phyloP scores from a whole-genome alignment of 257 asterid genomes.

The Leonotis leonurus region DNA sequence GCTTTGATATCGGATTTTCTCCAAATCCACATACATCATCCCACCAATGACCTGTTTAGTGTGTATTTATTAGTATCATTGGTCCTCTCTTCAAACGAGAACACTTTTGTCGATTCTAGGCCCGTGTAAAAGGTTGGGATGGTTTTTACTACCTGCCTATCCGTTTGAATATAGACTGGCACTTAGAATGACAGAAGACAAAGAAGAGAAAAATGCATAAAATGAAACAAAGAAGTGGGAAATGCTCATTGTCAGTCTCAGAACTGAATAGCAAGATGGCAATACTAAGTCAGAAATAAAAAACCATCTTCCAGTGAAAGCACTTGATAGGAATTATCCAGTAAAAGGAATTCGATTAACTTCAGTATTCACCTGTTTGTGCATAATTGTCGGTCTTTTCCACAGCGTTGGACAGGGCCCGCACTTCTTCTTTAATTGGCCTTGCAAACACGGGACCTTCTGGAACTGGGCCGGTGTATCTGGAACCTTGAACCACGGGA shows the following conservation, averaged over 20 bases:
- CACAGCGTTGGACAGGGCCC: slow-evolving; percentile 14
- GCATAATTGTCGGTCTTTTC: slow-evolving; percentile 19
- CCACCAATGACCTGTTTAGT: neutral
- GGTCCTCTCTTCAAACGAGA: neutral
- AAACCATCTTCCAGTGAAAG: neutral
- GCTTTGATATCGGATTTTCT: neutral
- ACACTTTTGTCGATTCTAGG: neutral
- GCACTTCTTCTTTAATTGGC: slow-evolving; percentile 29
- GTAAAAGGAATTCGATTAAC: neutral
- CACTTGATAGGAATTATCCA: neutral
- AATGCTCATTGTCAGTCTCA: neutral
- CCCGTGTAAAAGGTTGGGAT: neutral
- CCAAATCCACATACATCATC: neutral
- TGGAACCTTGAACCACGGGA: slow-evolving; percentile 31
- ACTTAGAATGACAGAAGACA: neutral
- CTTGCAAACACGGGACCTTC: slow-evolving; percentile 49
- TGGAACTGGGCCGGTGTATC: slow-evolving; percentile 18
- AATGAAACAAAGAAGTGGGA: neutral
- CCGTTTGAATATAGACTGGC: neutral
- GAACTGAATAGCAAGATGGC: neutral
- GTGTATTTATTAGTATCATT: neutral
- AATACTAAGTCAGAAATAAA: neutral
- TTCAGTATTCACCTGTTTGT: slow-evolving; percentile 31
- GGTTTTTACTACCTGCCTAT: neutral
- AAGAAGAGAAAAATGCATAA: neutral